Evolutionary conservation across 192 early-diverging fungal species (phyloP).

Genomic region (Rhizoclosmatium globosum): DNA sequence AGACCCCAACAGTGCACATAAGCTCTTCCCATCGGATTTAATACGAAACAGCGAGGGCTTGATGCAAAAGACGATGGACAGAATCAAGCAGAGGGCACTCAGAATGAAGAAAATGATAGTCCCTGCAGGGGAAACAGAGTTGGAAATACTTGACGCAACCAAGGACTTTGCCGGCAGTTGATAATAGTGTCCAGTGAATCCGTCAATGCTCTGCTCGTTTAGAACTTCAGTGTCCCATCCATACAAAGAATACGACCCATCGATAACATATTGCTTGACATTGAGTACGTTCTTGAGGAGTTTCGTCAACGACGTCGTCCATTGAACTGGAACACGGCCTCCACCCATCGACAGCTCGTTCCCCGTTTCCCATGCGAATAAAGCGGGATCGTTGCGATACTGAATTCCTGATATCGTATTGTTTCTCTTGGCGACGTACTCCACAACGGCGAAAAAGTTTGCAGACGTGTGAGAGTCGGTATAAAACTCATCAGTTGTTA

Average conservation of each 20-base stretch:
- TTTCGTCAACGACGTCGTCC: constrained; percentile 49
- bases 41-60: too few relatives aligned
- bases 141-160: too few relatives aligned
- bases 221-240: constrained; percentile 36
- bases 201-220: constrained; percentile 40
- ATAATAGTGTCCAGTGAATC: constrained; percentile 54
- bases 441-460: constrained; percentile 45
- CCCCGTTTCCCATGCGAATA: constrained; percentile 54
- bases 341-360: constrained; percentile 53
- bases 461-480: constrained; percentile 32
- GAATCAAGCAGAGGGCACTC: too few relatives aligned
- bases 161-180: too few relatives aligned
- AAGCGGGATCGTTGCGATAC: constrained; percentile 54
- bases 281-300: constrained; percentile 30
- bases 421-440: constrained; percentile 42
- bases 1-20: too few relatives aligned
- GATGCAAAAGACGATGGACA: too few relatives aligned
- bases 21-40: too few relatives aligned
- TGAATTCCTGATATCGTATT: constrained; percentile 53
- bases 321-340: constrained; percentile 37
- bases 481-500: constrained; percentile 34
- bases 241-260: constrained; percentile 45
- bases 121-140: too few relatives aligned
- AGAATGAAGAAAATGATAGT: too few relatives aligned
- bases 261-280: constrained; percentile 40